Conservation (phyloP, 352 stramenopile genomes). For the Phytophthora syringae region DNA sequence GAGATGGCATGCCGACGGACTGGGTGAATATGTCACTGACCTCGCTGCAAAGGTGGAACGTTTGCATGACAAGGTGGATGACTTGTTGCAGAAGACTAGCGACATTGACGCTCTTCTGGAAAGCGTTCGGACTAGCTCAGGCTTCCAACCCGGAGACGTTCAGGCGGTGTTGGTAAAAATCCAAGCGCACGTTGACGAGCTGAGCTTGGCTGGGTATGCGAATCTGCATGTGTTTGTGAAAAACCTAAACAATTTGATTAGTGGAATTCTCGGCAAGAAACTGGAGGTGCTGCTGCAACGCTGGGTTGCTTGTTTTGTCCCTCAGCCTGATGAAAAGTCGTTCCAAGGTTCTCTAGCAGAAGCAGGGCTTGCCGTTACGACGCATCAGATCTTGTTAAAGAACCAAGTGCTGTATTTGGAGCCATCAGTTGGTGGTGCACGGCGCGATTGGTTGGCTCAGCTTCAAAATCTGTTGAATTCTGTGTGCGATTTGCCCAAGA, state of each 20-base stretch:
- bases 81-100: slow-evolving; percentile 93
- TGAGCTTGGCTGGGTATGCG: slow-evolving; percentile 95
- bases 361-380: slow-evolving; percentile 52
- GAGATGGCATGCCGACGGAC: slow-evolving; percentile 86
- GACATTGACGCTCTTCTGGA: slow-evolving; percentile 94
- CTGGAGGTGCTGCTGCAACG: slow-evolving; percentile 63
- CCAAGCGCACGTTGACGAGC: slow-evolving; percentile 94
- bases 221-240: slow-evolving; percentile 94
- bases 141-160: slow-evolving; percentile 60
- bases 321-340: slow-evolving; percentile 66
- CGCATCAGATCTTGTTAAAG: slow-evolving; percentile 95
- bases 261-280: slow-evolving; percentile 83
- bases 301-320: slow-evolving; percentile 77
- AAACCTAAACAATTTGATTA: slow-evolving; percentile 91
- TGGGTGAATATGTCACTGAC: slow-evolving; percentile 89
- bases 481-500: slow-evolving; percentile 93
- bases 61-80: slow-evolving; percentile 98
- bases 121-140: slow-evolving; percentile 60
- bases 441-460: slow-evolving; percentile 87
- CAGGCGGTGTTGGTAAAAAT: slow-evolving; percentile 83
- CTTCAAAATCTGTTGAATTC: slow-evolving; percentile 95
- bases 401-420: slow-evolving; percentile 97
- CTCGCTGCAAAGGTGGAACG: slow-evolving; percentile 94
- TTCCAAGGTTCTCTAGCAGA: slow-evolving; percentile 55
- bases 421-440: slow-evolving; percentile 94